Base-by-base conservation (phyloP, 176 grass and related monocot genomes). In the Bromus sterilis region DNA sequence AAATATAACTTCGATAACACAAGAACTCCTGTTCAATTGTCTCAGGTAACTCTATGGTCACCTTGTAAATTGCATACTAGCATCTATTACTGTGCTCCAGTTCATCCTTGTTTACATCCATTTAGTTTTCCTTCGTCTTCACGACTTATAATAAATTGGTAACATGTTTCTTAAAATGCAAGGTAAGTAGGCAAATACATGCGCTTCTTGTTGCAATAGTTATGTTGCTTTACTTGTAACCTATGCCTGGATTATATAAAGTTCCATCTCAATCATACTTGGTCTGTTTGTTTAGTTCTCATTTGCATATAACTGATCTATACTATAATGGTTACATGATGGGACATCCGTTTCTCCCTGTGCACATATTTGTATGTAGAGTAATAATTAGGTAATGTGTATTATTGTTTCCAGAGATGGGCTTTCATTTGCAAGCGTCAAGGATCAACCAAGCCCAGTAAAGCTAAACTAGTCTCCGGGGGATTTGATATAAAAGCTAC, bases 331-430 rank as follows among this genome's bases (percentile, higher is more conserved):
- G 66, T 82, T 44, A 43, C 37, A 46, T 68, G 46, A 71, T 25
- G 82, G 72, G 55, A 26, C 15, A 46, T 66, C 26, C 18, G 53
- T n/a, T 72, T 74, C 13, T 70, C 55, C 32, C 80, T 30, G 56
- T 64, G 16, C 64, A 66, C 35, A 57, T 78, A 25, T 46, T 24
- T 57, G 12, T 71, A 15, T 24, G 34, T 82, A 36, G 83, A 78
- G 2, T 72, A 73, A 3, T 74, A 56, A 53, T 53, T 44, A 28
- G 20, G 42, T 86, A 76, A 75, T 70, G 64, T 78, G 16, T 59
- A 14, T 80, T 80, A 39, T 74, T 81, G n/a, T 82, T 77, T 89
- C 73, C 87, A 97, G 95, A 90, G 95, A 92, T 97, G 92, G 95
- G 53, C 51, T 3, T 23, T 87, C 46, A 97, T 91, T 86, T 76